A percentile compares a stretch with the other conserved stretches of the same genome.
phyloP scores from a whole-genome alignment of 116 monocot genomes.

The Phalaenopsis hybrid region DNA sequence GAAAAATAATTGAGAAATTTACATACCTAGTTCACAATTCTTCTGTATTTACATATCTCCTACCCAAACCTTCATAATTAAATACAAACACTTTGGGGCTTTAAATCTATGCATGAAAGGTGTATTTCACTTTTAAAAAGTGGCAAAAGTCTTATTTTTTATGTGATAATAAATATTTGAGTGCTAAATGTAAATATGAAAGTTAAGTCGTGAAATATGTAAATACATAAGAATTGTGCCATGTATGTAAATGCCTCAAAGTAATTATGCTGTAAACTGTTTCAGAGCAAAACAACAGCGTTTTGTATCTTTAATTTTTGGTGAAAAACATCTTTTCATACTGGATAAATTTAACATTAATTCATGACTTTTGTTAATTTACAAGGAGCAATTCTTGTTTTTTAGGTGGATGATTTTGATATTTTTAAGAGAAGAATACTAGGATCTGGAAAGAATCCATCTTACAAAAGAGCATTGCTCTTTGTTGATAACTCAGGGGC shows the following conservation, averaged over 20 bases:
- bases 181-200: too few relatives aligned
- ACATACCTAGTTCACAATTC: too few relatives aligned
- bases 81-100: too few relatives aligned
- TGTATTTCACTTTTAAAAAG: too few relatives aligned
- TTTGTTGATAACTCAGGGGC: slow-evolving; percentile 99
- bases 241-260: too few relatives aligned
- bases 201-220: too few relatives aligned
- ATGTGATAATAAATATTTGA: too few relatives aligned
- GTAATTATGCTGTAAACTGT: neutral
- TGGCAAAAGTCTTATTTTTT: too few relatives aligned
- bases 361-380: neutral
- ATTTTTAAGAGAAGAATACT: slow-evolving; percentile 74
- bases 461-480: slow-evolving; percentile 83
- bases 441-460: slow-evolving; percentile 24
- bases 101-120: too few relatives aligned
- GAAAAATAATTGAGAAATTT: neutral
- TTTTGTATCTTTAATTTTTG: neutral
- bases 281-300: neutral
- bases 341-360: neutral
- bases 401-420: slow-evolving; percentile 96
- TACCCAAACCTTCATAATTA: too few relatives aligned
- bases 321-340: neutral
- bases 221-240: too few relatives aligned
- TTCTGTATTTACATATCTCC: too few relatives aligned
- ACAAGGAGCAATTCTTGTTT: neutral